Percentiles rank a stretch among this genome's conserved stretches.
phyloP scores from a whole-genome alignment of 352 stramenopile genomes.

The Achlya hypogyna region DNA sequence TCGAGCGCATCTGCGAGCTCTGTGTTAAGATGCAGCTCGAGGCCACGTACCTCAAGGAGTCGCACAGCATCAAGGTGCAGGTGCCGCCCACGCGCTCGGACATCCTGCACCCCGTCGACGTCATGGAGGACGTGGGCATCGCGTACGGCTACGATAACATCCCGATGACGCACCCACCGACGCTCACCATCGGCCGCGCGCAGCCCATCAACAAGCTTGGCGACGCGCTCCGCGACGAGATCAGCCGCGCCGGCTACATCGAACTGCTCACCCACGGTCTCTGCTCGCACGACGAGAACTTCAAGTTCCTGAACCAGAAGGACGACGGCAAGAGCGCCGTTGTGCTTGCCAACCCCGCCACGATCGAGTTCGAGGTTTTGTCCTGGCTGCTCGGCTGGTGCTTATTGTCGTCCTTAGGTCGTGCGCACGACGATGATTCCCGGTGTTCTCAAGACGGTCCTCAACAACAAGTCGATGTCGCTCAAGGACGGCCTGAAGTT shows the following conservation, averaged over 20 bases:
- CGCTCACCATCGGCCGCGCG: conserved; percentile 91
- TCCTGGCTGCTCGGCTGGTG: background rate
- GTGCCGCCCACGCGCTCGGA: conserved; percentile 97
- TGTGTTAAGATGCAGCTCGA: conserved; percentile 99
- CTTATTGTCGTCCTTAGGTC: conserved; percentile 31
- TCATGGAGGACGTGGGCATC: conserved; percentile 99
- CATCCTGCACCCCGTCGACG: conserved; percentile 98
- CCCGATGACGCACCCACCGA: conserved; percentile 89
- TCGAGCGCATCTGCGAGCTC: conserved; percentile 85
- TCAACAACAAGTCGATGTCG: conserved; percentile 96
- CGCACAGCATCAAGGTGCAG: conserved; percentile 81
- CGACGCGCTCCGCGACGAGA: conserved; percentile 97
- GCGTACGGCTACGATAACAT: conserved; percentile 99
- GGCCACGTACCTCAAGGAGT: conserved; percentile 51
- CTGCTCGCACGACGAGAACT: conserved; percentile 97
- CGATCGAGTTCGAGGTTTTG: conserved; percentile 95
- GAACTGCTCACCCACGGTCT: conserved; percentile 97
- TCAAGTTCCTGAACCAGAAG: conserved; percentile 84
- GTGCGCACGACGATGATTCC: conserved; percentile 97
- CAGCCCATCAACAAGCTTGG: conserved; percentile 97
- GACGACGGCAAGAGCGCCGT: conserved; percentile 87
- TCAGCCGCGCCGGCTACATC: conserved; percentile 95
- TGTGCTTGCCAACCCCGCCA: conserved; percentile 96
- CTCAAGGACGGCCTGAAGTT: conserved; percentile 97
- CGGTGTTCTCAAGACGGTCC: conserved; percentile 97